Percentiles rank a stretch among this genome's conserved stretches.
Evolutionary conservation across 306 rosid species (phyloP).

Genomic region (Cicer cuneatum): DNA sequence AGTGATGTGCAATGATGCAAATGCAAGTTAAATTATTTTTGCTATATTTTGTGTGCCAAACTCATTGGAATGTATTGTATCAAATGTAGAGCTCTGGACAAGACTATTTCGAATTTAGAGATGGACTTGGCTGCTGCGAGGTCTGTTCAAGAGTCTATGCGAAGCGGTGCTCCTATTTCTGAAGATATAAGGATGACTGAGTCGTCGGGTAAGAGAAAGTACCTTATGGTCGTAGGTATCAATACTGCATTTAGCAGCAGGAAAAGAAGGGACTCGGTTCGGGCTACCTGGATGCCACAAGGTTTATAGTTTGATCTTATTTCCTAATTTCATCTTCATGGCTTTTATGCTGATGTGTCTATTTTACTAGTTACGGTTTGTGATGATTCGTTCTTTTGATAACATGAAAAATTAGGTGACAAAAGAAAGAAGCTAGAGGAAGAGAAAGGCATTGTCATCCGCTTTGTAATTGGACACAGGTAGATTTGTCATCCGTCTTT

Average conservation of each 20-base stretch:
- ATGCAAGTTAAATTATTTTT: constrained; percentile 20
- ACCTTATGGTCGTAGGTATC: constrained; percentile 89
- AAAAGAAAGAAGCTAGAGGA: constrained; percentile 93
- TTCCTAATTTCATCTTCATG: constrained; percentile 15
- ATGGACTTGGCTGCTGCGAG: constrained; percentile 95
- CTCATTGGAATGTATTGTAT: constrained; percentile 21
- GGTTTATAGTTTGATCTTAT: constrained; percentile 53
- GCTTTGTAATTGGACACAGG: constrained; percentile 98
- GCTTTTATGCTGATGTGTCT: not conserved
- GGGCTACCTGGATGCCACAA: constrained; percentile 97
- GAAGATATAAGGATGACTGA: constrained; percentile 56
- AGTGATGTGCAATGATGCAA: constrained; percentile 15
- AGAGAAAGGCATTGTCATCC: constrained; percentile 92
- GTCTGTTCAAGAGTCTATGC: constrained; percentile 78
- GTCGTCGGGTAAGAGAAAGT: constrained; percentile 68
- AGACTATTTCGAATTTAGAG: constrained; percentile 91
- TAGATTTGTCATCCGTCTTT: constrained; percentile 44
- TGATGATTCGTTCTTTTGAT: constrained; percentile 53
- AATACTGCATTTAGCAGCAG: constrained; percentile 99
- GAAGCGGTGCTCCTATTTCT: constrained; percentile 71
- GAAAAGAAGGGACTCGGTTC: constrained; percentile 95
- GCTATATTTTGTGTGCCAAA: constrained; percentile 11
- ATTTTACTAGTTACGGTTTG: constrained; percentile 31
- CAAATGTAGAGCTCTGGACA: constrained; percentile 73
- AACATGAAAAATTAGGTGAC: constrained; percentile 68